These are phyloP conservation scores for Globisporangium takayamanum DNA, from an alignment of 352 stramenopile genomes.

Conservation along the genomic window DNA sequence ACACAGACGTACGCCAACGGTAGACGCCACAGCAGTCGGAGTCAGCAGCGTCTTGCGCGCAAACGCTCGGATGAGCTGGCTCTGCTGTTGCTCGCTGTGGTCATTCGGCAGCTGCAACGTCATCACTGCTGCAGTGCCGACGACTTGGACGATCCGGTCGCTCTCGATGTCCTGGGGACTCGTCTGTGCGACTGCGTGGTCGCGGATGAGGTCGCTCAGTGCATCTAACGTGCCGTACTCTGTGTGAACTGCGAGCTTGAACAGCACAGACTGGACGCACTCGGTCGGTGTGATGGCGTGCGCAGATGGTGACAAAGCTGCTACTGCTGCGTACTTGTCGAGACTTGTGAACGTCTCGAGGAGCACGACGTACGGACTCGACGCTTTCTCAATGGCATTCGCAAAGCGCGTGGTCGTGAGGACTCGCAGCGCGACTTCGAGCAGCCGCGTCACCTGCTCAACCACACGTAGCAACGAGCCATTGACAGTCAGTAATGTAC, in stretches of 20 bases:
- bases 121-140: constrained; percentile 17
- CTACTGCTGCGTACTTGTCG: constrained; percentile 20
- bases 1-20: constrained; percentile 13
- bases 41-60: constrained; percentile 23
- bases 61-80: constrained; percentile 17
- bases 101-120: constrained; percentile 13
- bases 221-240: constrained; percentile 30
- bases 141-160: constrained; percentile 26
- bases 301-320: constrained; percentile 10
- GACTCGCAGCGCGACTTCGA: constrained; percentile 33
- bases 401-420: constrained; percentile 20
- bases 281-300: neutral
- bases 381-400: constrained; percentile 15
- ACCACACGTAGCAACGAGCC: neutral
- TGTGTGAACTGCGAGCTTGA: constrained; percentile 18
- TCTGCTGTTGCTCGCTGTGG: neutral
- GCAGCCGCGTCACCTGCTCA: constrained; percentile 25
- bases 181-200: constrained; percentile 6
- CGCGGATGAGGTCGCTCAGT: constrained; percentile 21
- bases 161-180: constrained; percentile 7
- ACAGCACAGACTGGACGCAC: constrained; percentile 14
- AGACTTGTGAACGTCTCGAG: constrained; percentile 35
- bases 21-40: constrained; percentile 17
- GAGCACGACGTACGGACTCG: constrained; percentile 43
- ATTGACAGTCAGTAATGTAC: neutral